A percentile compares a stretch with the other conserved stretches of the same genome.
Conservation (phyloP, 116 monocot species). For the Zostera marina region DNA sequence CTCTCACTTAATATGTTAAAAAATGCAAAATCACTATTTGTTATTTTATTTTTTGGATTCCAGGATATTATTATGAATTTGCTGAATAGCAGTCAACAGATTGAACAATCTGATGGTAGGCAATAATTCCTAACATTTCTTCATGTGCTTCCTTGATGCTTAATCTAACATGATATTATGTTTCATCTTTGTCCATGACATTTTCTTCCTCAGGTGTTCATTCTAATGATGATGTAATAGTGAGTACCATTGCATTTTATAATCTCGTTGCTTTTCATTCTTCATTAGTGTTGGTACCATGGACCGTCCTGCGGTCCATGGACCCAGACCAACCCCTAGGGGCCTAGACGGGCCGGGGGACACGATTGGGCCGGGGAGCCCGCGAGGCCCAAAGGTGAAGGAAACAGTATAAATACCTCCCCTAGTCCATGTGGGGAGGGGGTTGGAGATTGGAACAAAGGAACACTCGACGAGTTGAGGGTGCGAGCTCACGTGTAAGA, state of each 20-base stretch:
- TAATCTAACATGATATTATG: background rate
- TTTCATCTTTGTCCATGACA: conserved; percentile 12
- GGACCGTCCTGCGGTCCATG: no score
- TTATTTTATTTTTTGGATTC: conserved; percentile 7
- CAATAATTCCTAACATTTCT: background rate
- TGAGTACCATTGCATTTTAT: conserved; percentile 10
- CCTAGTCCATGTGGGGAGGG: no score
- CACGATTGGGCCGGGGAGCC: no score
- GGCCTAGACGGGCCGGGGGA: no score
- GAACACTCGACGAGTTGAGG: no score
- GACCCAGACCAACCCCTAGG: no score
- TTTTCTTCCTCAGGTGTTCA: conserved; percentile 21
- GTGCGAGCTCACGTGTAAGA: no score
- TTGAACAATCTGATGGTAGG: conserved; percentile 48
- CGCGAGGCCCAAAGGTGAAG: no score
- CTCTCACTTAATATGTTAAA: background rate
- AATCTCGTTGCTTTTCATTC: background rate
- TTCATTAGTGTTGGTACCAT: background rate
- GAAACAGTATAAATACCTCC: no score
- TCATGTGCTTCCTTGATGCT: background rate
- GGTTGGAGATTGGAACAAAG: no score
- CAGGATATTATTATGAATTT: conserved; percentile 75
- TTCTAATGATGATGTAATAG: conserved; percentile 22
- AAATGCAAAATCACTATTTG: background rate
- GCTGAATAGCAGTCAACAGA: conserved; percentile 61